Base-by-base conservation (phyloP, 441 rosid genomes). In the Gossypium trilobum region DNA sequence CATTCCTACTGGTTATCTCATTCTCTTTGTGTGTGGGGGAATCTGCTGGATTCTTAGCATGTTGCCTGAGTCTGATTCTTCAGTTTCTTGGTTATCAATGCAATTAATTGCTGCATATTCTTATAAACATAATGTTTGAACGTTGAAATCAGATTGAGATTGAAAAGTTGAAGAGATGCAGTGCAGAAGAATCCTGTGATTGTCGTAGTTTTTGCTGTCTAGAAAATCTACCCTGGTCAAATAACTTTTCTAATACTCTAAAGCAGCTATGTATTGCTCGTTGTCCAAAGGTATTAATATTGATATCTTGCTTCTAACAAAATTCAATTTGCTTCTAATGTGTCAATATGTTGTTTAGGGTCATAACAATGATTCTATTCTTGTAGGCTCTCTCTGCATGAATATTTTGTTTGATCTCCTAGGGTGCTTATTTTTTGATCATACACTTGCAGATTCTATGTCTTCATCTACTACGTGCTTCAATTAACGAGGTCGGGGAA, bases 381-480 rank as follows among this genome's bases (percentile, higher is more conserved):
- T 9, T 39, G 52, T 63, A 39, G 68, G 13, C 10, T 58, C 1
- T 19, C 22, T 64, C 57, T 51, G 60, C 46, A 16, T 29, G 44
- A 61, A 17, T 57, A 17, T 69, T 54, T 62, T 52, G 31, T 56
- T 33, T 11, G 22, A 39, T 68, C 59, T 72, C 13, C 61, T 5
- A 70, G 17, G 6, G 22, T 54, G 23, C 66, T 74, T 22, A 72
- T 78, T 5, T n/a, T 23, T 73, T 44, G 8, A 48, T 64, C 36
- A 39, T 73, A 64, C 62, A 48, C 74, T 61, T 80, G 71, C 96
- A 94, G 98, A 88, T 91, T 80, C 82, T 94, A 23, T 91, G 95
- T 85, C 74, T 94, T 86, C 95, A 94, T 70, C 75, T 90, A 74
- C 93, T 89, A 73, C 91, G 95, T 20, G 96, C 82, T 81, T 81